A percentile compares a stretch with the other conserved stretches of the same genome.
phyloP scores from a whole-genome alignment of 345 rosid genomes.

The Pugionium dolabratum region DNA sequence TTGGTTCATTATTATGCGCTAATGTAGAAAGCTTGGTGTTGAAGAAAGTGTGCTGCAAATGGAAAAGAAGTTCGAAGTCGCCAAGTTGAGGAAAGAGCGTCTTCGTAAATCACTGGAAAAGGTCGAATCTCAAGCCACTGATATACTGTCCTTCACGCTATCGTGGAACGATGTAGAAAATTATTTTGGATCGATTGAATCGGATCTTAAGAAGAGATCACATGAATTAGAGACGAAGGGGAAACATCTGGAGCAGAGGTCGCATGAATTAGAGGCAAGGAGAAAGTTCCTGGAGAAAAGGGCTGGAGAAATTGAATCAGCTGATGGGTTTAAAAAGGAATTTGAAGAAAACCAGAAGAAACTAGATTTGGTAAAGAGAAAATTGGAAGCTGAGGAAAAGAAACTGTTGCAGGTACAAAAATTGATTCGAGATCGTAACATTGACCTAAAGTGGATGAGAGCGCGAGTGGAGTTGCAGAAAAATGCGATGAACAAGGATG shows the following conservation, averaged over 20 bases:
- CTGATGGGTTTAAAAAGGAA: not conserved
- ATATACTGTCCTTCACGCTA: slow-evolving; percentile 13
- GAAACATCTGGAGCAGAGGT: slow-evolving; percentile 10
- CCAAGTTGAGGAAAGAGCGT: slow-evolving; percentile 16
- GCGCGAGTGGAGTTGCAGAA: not conserved
- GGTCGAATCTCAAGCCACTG: slow-evolving; percentile 8
- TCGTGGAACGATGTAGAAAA: not conserved
- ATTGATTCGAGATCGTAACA: not conserved
- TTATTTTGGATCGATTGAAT: not conserved
- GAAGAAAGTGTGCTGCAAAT: slow-evolving; percentile 11
- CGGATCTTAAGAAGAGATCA: slow-evolving; percentile 18
- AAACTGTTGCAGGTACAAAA: not conserved
- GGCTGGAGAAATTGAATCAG: slow-evolving; percentile 3
- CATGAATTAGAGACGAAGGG: not conserved
- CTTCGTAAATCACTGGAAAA: not conserved
- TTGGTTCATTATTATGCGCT: not conserved
- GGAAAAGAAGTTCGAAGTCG: not conserved
- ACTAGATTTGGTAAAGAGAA: not conserved
- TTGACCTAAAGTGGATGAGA: not conserved
- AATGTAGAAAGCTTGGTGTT: slow-evolving; percentile 11
- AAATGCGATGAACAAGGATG: not conserved
- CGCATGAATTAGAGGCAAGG: not conserved
- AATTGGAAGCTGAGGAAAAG: slow-evolving; percentile 1
- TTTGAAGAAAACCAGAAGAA: not conserved
- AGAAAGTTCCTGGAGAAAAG: not conserved